Base-by-base conservation (phyloP, 2,329 filamentous ascomycete genomes). In the Fusarium nodosum region DNA sequence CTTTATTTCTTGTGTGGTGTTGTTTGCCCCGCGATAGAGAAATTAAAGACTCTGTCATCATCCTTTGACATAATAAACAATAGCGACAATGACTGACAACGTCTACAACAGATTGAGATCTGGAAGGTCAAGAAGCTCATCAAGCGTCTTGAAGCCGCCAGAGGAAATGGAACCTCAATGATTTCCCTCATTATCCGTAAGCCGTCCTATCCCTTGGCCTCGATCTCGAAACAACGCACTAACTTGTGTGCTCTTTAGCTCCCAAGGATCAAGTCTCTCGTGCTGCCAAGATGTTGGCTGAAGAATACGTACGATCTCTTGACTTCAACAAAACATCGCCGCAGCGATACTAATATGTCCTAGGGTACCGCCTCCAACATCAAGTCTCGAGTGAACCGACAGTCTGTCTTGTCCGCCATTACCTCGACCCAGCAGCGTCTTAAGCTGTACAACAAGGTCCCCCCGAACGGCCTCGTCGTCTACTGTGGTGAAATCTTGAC, bases 401-500 rank as follows among this genome's bases (percentile, higher is more conserved):
- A 98, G 79, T 99, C 96, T 54, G 96, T 99, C 74, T 86, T 99
- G 75, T 98, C 95, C 38, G 96, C 96, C 81, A 99, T 99, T 77
- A 99, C 96, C 55, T 99, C 96, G 67, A 99, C 96, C 76, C 97
- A 99, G 84, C 96, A 99, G 86, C 93, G 96, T 81, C 90, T 99
- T 73, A 99, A 99, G 88, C 88, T 99, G 50, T 99, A 99, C 86
- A 97, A 94, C 84, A 98, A 98, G 84, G 96, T 99, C 60, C 96
- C 97, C 33, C 93, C 96, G 51, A 99, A 99, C 83, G 96, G 96
- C 64, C 86, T 99, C 73, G 96, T 99, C 72, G 92, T 99, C 74
- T 99, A 99, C 88, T 99, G 96, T 82, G 96, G 96, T 90, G 96
- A 99, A 97, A 98, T 99, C 81, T 91, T 99, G 86, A 99, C 96